phyloP scores from a whole-genome alignment of 1,284 basidiomycete genomes.

The Pseudomicrostroma phylloplanum region DNA sequence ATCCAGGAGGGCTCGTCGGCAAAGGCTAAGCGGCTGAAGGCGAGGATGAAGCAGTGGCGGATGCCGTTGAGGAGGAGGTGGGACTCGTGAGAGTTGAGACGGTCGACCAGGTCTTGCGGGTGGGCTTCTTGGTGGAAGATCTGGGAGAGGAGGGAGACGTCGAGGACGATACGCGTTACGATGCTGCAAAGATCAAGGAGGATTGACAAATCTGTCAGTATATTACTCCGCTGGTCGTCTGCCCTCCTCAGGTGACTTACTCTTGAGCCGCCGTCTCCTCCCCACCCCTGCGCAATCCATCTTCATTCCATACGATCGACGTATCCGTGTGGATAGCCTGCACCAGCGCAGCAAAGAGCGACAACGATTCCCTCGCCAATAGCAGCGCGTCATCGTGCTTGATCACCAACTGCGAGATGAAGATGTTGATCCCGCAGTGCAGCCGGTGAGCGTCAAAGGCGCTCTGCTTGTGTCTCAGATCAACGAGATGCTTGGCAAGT shows the following conservation, averaged over 20 bases:
- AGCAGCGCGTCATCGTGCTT: slow-evolving; percentile 8
- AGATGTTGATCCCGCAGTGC: slow-evolving; percentile 6
- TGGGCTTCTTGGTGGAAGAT: slow-evolving; percentile 21
- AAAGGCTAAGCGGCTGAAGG: slow-evolving; percentile 34
- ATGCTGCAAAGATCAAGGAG: background rate
- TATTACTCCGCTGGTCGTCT: slow-evolving; percentile 21
- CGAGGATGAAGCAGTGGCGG: slow-evolving; percentile 35
- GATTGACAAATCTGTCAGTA: slow-evolving; percentile 14
- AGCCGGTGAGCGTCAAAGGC: slow-evolving; percentile 2
- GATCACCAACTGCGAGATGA: slow-evolving; percentile 11
- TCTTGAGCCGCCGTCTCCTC: too few relatives aligned
- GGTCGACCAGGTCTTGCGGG: slow-evolving; percentile 20
- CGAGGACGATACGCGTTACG: slow-evolving; percentile 32
- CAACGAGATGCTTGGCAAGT: slow-evolving; percentile 8
- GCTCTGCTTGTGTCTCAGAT: background rate
- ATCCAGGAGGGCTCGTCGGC: slow-evolving; percentile 40
- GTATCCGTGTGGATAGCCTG: slow-evolving; percentile 10
- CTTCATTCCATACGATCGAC: slow-evolving; percentile 12
- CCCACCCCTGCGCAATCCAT: background rate
- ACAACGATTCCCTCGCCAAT: slow-evolving; percentile 6
- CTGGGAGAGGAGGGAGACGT: slow-evolving; percentile 29
- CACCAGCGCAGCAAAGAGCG: slow-evolving; percentile 11
- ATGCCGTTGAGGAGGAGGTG: slow-evolving; percentile 42
- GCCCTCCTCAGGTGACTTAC: slow-evolving; percentile 6
- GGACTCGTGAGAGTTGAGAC: slow-evolving; percentile 28